These are phyloP conservation scores for Aspergillus ellipticus DNA, from an alignment of 495 filamentous ascomycete species.

Conservation along the genomic window DNA sequence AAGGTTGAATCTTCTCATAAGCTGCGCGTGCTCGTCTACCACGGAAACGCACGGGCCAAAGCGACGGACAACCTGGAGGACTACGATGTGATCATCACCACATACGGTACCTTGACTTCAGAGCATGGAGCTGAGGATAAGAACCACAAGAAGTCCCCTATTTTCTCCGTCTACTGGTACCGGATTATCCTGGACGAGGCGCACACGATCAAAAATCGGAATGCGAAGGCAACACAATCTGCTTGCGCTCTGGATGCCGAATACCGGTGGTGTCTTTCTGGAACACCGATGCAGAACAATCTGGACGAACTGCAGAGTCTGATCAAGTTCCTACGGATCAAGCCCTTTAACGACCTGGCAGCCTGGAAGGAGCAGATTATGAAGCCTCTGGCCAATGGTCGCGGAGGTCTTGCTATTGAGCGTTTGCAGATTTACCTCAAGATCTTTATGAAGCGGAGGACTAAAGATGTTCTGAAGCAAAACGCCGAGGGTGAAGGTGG, in stretches of 20 bases:
- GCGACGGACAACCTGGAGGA: slow-evolving; percentile 65
- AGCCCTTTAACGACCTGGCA: slow-evolving; percentile 76
- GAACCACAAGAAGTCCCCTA: slow-evolving; percentile 64
- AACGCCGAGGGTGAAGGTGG: slow-evolving; percentile 63
- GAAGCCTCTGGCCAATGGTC: slow-evolving; percentile 75
- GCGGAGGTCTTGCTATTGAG: slow-evolving; percentile 83
- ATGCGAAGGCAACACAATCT: slow-evolving; percentile 88
- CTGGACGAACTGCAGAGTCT: slow-evolving; percentile 94
- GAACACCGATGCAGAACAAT: slow-evolving; percentile 97
- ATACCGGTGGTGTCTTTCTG: slow-evolving; percentile 93
- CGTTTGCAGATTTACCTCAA: slow-evolving; percentile 79
- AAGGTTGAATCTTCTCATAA: slow-evolving; percentile 65
- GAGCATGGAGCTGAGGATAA: slow-evolving; percentile 70
- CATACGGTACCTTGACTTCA: slow-evolving; percentile 89
- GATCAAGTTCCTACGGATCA: slow-evolving; percentile 88
- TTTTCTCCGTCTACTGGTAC: slow-evolving; percentile 92
- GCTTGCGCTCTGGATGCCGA: slow-evolving; percentile 74
- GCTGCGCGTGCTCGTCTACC: slow-evolving; percentile 81
- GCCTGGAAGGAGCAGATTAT: slow-evolving; percentile 89
- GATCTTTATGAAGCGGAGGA: slow-evolving; percentile 93
- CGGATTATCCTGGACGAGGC: slow-evolving; percentile 94
- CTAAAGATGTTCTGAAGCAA: slow-evolving; percentile 88
- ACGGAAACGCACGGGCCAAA: slow-evolving; percentile 82
- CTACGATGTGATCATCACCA: slow-evolving; percentile 97
- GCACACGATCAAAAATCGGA: slow-evolving; percentile 96